phyloP scores from a whole-genome alignment of 2,329 filamentous ascomycete species.

The Karstenula rhodostoma region DNA sequence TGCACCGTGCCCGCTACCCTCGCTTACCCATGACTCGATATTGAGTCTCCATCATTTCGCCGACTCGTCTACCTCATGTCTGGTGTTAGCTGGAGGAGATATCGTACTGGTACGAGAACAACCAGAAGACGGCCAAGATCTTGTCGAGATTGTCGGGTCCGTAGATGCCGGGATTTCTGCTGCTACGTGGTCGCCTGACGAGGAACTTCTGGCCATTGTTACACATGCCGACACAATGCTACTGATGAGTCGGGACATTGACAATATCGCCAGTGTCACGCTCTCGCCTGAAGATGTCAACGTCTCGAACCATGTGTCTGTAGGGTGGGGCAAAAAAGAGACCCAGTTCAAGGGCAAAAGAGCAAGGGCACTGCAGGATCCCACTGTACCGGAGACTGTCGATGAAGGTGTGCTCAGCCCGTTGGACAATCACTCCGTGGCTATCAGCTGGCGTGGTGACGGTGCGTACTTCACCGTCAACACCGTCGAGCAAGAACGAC shows the following conservation, averaged over 20 bases:
- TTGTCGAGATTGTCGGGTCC: slow-evolving; percentile 94
- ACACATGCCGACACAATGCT: slow-evolving; percentile 82
- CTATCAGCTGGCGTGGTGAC: slow-evolving; percentile 93
- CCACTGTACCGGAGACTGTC: slow-evolving; percentile 91
- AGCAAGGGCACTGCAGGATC: slow-evolving; percentile 85
- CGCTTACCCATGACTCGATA: slow-evolving; percentile 77
- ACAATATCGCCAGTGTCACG: slow-evolving; percentile 77
- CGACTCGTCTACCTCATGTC: slow-evolving; percentile 77
- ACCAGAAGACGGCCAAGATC: slow-evolving; percentile 70
- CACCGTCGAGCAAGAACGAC: slow-evolving; percentile 70
- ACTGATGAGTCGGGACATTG: slow-evolving; percentile 92
- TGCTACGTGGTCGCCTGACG: slow-evolving; percentile 93
- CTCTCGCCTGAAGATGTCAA: slow-evolving; percentile 81
- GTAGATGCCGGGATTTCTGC: slow-evolving; percentile 91
- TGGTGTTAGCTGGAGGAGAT: slow-evolving; percentile 89
- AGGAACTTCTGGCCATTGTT: slow-evolving; percentile 84
- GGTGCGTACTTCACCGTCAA: slow-evolving; percentile 91
- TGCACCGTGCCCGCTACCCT: slow-evolving; percentile 79
- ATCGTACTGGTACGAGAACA: slow-evolving; percentile 85
- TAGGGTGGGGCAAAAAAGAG: slow-evolving; percentile 98
- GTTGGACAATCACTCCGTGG: slow-evolving; percentile 74
- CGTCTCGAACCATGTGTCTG: slow-evolving; percentile 91
- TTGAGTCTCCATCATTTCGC: slow-evolving; percentile 84
- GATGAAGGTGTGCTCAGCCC: slow-evolving; percentile 81
- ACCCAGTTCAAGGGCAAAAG: slow-evolving; percentile 96